phyloP scores from a whole-genome alignment of 2,329 filamentous ascomycete genomes.

The Dactylellina cionopaga region DNA sequence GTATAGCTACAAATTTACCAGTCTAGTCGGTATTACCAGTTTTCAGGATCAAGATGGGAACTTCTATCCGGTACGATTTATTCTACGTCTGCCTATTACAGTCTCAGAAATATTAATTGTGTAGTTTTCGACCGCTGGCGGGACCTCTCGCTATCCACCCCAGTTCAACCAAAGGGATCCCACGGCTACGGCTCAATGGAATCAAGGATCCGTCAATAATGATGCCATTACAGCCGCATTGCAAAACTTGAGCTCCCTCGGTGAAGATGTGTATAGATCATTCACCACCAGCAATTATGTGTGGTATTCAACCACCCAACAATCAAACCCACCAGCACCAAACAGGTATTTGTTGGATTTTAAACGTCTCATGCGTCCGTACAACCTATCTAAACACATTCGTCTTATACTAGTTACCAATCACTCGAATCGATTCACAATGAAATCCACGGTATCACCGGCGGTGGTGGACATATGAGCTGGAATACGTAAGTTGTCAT shows the following conservation, averaged over 20 bases:
- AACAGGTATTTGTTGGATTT: constrained; percentile 28
- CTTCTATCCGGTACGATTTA: constrained; percentile 57
- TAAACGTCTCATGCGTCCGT: constrained; percentile 61
- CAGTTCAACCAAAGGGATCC: constrained; percentile 53
- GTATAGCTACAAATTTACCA: constrained; percentile 66
- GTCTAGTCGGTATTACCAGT: constrained; percentile 56
- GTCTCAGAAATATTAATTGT: constrained; percentile 59
- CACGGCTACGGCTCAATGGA: constrained; percentile 60
- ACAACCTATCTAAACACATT: constrained; percentile 58
- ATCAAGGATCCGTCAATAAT: constrained; percentile 58
- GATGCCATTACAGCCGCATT: constrained; percentile 58
- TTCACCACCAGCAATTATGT: constrained; percentile 42
- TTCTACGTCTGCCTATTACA: constrained; percentile 36
- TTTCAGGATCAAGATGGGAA: constrained; percentile 59
- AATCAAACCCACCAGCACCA: constrained; percentile 39
- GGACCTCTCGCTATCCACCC: constrained; percentile 47
- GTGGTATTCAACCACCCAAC: constrained; percentile 37
- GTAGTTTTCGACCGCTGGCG: constrained; percentile 49
- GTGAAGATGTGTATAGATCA: constrained; percentile 46
- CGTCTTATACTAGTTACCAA: constrained; percentile 57
- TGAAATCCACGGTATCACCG: constrained; percentile 65
- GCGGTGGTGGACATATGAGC: constrained; percentile 58
- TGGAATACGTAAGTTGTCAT: constrained; percentile 64
- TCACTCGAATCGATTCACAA: constrained; percentile 75
- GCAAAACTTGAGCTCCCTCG: constrained; percentile 41